Conservation (phyloP, 202 grass and related monocot species). For the Carex arenaria region DNA sequence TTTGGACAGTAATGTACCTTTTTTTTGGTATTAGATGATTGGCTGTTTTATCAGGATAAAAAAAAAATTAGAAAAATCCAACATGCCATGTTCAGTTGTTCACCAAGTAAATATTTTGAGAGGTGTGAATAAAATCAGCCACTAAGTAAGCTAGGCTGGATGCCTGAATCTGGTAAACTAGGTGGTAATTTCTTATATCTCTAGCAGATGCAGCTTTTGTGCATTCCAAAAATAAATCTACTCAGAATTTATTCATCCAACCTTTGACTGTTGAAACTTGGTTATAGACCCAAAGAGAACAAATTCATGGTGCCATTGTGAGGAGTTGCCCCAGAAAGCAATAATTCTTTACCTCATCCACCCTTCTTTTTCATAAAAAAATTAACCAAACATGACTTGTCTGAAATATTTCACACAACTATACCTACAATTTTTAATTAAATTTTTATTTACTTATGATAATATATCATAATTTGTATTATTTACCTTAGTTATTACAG, state of each 20-base stretch:
- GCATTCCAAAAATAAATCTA: constrained; percentile 24
- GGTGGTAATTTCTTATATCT: constrained; percentile 17
- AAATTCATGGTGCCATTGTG: constrained; percentile 29
- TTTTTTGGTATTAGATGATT: constrained; percentile 10
- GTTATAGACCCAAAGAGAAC: constrained; percentile 31
- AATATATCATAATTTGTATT: too few relatives aligned
- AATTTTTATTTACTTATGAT: not conserved
- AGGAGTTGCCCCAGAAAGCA: constrained; percentile 8
- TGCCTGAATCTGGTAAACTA: constrained; percentile 22
- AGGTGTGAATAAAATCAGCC: constrained; percentile 10
- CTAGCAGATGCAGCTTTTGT: constrained; percentile 19
- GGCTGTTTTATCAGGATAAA: not conserved
- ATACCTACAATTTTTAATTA: not conserved
- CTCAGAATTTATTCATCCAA: constrained; percentile 12
- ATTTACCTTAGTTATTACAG: too few relatives aligned
- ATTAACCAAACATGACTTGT: not conserved
- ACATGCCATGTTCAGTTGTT: constrained; percentile 1
- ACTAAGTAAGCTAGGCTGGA: constrained; percentile 18
- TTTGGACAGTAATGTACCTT: not conserved
- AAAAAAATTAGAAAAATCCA: not conserved
- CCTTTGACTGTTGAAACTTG: constrained; percentile 19
- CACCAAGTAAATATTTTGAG: not conserved
- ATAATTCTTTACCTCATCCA: constrained; percentile 8
- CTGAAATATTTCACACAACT: not conserved
- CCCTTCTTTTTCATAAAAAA: not conserved